These are phyloP conservation scores for Fusarium metavorans DNA, from an alignment of 2,329 filamentous ascomycete species.

Conservation along the genomic window DNA sequence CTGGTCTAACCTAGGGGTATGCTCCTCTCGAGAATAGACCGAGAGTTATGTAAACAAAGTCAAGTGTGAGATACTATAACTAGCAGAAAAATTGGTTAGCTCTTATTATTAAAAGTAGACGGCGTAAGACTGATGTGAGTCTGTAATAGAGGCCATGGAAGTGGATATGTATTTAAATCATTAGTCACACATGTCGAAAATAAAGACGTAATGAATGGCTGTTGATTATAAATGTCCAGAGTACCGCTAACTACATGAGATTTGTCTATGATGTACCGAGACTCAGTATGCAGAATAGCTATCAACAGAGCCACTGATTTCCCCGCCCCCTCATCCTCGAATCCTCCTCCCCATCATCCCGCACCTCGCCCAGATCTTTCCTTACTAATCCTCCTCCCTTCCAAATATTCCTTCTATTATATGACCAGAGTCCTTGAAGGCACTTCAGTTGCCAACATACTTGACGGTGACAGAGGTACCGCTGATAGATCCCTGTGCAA, in stretches of 20 bases:
- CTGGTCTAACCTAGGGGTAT: background rate
- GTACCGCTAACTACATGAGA: background rate
- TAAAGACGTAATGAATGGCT: background rate
- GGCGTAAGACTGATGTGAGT: background rate
- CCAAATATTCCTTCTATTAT: background rate
- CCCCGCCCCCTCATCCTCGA: background rate
- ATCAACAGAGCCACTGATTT: background rate
- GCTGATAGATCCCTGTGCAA: slow-evolving; percentile 2
- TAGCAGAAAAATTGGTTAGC: background rate
- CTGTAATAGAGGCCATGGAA: background rate
- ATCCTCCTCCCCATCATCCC: background rate
- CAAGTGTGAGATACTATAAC: background rate
- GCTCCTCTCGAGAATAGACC: background rate
- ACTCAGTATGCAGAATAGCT: background rate
- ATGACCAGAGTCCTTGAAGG: background rate
- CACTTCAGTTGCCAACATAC: slow-evolving; percentile 9
- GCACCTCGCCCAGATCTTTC: background rate
- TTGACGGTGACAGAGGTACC: slow-evolving; percentile 9
- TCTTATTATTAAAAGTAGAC: background rate
- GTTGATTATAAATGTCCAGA: background rate
- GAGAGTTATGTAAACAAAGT: background rate
- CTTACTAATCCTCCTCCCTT: background rate
- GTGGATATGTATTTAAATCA: background rate
- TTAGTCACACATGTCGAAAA: background rate
- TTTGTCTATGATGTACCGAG: background rate